phyloP scores from a whole-genome alignment of 225 moss, liverwort and hornwort genomes.

The Sphagnum tenellum region DNA sequence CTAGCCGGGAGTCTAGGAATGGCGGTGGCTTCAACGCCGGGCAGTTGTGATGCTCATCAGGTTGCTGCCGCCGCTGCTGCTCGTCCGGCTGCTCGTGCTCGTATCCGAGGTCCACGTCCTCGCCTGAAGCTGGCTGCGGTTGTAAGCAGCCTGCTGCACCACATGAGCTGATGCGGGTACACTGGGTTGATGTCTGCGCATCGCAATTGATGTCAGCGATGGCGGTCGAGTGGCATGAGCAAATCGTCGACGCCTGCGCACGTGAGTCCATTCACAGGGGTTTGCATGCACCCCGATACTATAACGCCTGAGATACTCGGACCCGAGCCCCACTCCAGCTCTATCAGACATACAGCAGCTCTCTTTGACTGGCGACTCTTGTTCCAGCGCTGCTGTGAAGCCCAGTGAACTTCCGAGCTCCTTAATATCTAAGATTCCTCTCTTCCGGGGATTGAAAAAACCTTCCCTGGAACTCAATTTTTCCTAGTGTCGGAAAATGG shows the following conservation, averaged over 20 bases:
- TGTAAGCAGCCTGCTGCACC: slow-evolving; percentile 16
- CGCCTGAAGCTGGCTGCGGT: slow-evolving; percentile 38
- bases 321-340: slow-evolving; percentile 16
- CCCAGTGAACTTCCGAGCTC: too few relatives aligned
- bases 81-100: slow-evolving; percentile 10
- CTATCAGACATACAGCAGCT: slow-evolving; percentile 30
- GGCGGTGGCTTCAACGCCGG: slow-evolving; percentile 20
- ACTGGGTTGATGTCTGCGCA: neutral
- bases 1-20: slow-evolving; percentile 4
- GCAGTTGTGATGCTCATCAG: slow-evolving; percentile 5
- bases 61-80: neutral
- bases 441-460: too few relatives aligned
- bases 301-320: slow-evolving; percentile 11
- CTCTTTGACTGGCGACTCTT: neutral
- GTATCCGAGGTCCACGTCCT: slow-evolving; percentile 25
- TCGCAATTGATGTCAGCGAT: slow-evolving; percentile 8
- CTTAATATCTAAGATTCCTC: too few relatives aligned
- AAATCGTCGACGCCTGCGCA: slow-evolving; percentile 53
- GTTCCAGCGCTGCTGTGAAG: neutral
- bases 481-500: too few relatives aligned
- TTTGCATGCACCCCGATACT: slow-evolving; percentile 39
- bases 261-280: slow-evolving; percentile 82
- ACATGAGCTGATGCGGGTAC: neutral
- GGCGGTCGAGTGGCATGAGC: slow-evolving; percentile 65
- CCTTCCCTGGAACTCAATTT: too few relatives aligned